Conservation (phyloP, 1,284 basidiomycete species). For the Exobasidium cylindrosporum region DNA sequence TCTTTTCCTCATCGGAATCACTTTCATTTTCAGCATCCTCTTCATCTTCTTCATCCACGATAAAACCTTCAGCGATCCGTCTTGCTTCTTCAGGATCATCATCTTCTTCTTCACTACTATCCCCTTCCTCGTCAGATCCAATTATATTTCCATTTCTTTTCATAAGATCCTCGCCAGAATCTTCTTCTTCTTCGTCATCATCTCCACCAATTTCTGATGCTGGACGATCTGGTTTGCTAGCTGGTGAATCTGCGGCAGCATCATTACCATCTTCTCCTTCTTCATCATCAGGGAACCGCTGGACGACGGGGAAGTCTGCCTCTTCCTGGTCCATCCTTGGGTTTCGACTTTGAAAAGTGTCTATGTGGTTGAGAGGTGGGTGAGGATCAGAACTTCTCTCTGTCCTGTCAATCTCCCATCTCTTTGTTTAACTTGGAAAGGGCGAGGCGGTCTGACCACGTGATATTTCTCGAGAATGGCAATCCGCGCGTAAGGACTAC, state of each 20-base stretch:
- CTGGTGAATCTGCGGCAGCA: conserved; percentile 10
- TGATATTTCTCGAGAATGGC: no score
- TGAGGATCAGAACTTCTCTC: no score
- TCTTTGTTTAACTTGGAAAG: no score
- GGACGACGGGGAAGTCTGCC: conserved; percentile 15
- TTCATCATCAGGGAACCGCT: conserved; percentile 19
- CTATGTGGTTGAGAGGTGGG: no score
- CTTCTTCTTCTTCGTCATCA: conserved; percentile 35
- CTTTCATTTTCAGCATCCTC: conserved; percentile 54
- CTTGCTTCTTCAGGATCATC: conserved; percentile 53
- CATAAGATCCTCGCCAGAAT: conserved; percentile 50
- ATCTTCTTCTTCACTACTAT: conserved; percentile 48
- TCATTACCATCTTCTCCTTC: conserved; percentile 16
- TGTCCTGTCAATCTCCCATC: no score
- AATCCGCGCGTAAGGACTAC: no score
- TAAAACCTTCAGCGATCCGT: conserved; percentile 52
- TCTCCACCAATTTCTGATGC: conserved; percentile 8
- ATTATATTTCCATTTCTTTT: conserved; percentile 44
- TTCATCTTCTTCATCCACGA: conserved; percentile 53
- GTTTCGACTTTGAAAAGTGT: no score
- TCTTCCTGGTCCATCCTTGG: conserved; percentile 17
- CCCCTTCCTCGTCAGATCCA: conserved; percentile 37
- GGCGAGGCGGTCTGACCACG: no score
- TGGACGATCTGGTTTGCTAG: conserved; percentile 8
- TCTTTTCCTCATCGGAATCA: conserved; percentile 67